Conservation (phyloP, 2,329 filamentous ascomycete species). For the Hypoxylon sp. region DNA sequence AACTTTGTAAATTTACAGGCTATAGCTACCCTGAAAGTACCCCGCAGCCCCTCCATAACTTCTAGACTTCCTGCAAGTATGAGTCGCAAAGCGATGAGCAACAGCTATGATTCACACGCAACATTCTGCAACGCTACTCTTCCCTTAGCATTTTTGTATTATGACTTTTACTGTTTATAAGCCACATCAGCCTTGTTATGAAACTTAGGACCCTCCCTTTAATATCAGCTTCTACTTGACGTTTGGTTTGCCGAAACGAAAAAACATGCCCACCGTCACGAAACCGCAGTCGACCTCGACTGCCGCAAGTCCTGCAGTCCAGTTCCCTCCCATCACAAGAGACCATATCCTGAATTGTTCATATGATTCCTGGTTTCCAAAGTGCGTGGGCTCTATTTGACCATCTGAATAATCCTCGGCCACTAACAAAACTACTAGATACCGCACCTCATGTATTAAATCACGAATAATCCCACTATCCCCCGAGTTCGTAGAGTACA, state of each 20-base stretch:
- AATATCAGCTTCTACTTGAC: neutral
- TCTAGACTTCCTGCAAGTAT: too few species aligned
- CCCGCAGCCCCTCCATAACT: slow-evolving; percentile 25
- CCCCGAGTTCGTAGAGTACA: slow-evolving; percentile 79
- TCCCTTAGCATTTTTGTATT: too few species aligned
- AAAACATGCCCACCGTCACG: slow-evolving; percentile 41
- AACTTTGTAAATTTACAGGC: neutral
- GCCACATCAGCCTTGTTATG: too few species aligned
- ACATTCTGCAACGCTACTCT: too few species aligned
- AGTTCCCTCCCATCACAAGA: slow-evolving; percentile 82
- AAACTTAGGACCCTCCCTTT: neutral
- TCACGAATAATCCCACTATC: slow-evolving; percentile 84
- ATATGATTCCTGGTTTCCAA: slow-evolving; percentile 89
- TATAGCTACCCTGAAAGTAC: slow-evolving; percentile 18
- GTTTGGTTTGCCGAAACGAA: neutral
- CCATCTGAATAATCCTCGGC: neutral
- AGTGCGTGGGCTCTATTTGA: slow-evolving; percentile 54
- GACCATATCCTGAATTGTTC: slow-evolving; percentile 94
- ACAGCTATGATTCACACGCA: too few species aligned
- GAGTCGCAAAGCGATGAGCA: slow-evolving; percentile 23
- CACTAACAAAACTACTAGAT: slow-evolving; percentile 56
- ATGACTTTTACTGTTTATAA: too few species aligned
- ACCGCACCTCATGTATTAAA: slow-evolving; percentile 82
- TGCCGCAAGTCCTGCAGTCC: slow-evolving; percentile 32
- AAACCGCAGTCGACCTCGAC: slow-evolving; percentile 32